Percentiles rank a stretch among this genome's conserved stretches.
These are phyloP conservation scores for Erucastrum elatum DNA, from an alignment of 345 rosid genomes.

Conservation along the genomic window DNA sequence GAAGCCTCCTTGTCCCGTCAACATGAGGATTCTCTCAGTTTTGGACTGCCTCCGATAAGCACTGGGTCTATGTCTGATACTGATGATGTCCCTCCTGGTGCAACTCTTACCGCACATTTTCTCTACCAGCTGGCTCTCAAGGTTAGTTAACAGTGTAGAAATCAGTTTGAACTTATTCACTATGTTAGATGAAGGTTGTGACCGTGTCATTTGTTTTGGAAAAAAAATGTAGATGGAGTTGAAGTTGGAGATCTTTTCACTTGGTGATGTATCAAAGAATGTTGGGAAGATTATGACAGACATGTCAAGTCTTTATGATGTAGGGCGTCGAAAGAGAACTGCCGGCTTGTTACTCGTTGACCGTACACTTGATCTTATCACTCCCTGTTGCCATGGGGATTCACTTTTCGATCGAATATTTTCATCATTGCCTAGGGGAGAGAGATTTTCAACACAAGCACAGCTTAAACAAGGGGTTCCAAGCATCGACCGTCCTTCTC, in stretches of 20 bases:
- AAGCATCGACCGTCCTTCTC: slow-evolving; percentile 59
- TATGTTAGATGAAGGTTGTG: not conserved
- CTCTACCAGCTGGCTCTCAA: slow-evolving; percentile 86
- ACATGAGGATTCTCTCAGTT: slow-evolving; percentile 79
- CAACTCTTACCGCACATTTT: slow-evolving; percentile 89
- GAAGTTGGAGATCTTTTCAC: slow-evolving; percentile 92
- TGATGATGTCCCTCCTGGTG: slow-evolving; percentile 86
- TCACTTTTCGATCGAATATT: slow-evolving; percentile 83
- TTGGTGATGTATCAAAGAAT: slow-evolving; percentile 83
- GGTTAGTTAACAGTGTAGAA: slow-evolving; percentile 40
- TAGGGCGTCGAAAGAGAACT: slow-evolving; percentile 89
- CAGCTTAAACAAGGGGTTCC: slow-evolving; percentile 52
- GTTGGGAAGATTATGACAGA: slow-evolving; percentile 92
- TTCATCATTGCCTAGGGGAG: slow-evolving; percentile 76
- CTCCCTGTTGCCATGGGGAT: slow-evolving; percentile 92
- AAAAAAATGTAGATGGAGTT: slow-evolving; percentile 98
- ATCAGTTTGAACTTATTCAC: too few species aligned
- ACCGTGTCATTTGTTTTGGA: slow-evolving; percentile 40
- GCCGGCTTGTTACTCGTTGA: slow-evolving; percentile 88
- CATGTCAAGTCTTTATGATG: slow-evolving; percentile 98
- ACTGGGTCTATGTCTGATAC: slow-evolving; percentile 59
- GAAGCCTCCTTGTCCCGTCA: slow-evolving; percentile 74
- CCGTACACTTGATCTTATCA: slow-evolving; percentile 93
- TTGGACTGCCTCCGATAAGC: slow-evolving; percentile 82
- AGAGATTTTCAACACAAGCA: slow-evolving; percentile 53